phyloP scores from a whole-genome alignment of 169 alveolate genomes.

The Plasmodium malariae region DNA sequence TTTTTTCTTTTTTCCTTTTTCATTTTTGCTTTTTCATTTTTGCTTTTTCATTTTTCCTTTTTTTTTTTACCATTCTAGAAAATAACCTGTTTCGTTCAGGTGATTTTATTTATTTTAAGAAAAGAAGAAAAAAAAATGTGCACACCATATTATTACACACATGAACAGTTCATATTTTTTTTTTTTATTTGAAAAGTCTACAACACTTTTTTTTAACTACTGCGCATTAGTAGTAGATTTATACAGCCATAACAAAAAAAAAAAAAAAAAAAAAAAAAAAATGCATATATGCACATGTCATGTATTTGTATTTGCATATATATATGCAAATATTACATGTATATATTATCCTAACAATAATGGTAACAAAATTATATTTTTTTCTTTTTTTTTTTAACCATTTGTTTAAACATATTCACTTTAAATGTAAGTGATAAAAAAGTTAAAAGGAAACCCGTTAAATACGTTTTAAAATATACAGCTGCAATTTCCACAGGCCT shows the following conservation, averaged over 20 bases:
- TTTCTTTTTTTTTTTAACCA: background rate
- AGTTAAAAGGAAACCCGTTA: no score
- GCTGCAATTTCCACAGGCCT: no score
- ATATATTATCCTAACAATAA: no score
- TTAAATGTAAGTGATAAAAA: no score
- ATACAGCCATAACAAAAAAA: slow-evolving; percentile 13
- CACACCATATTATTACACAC: slow-evolving; percentile 48
- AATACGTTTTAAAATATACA: no score
- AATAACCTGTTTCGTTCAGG: no score
- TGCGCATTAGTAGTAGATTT: slow-evolving; percentile 4
- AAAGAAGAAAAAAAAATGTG: slow-evolving; percentile 12
- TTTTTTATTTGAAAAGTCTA: slow-evolving; percentile 37
- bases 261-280: slow-evolving; percentile 22
- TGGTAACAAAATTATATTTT: no score
- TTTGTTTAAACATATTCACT: no score
- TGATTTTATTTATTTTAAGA: background rate
- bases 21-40: no score
- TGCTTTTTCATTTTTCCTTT: no score
- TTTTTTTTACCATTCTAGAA: no score
- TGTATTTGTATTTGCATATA: slow-evolving; percentile 2
- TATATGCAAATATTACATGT: background rate
- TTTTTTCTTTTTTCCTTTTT: no score
- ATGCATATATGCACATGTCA: slow-evolving; percentile 6
- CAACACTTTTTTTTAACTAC: slow-evolving; percentile 14
- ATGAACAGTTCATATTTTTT: slow-evolving; percentile 52